phyloP scores from a whole-genome alignment of 1,139 yeast genomes.

The Hemisphaericaspora lyxosophila region DNA sequence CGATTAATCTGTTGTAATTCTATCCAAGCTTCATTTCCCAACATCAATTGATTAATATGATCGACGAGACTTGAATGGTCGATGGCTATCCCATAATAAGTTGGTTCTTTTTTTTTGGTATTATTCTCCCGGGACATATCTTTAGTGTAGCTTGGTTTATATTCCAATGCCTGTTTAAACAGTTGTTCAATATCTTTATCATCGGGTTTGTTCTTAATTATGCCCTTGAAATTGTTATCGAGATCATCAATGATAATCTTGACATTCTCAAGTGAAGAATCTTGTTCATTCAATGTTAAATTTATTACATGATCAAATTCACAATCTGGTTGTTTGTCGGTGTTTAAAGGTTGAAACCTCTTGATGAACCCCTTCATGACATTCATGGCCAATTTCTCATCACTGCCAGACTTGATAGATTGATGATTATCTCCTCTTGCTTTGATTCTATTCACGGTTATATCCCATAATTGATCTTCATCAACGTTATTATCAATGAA shows the following conservation, averaged over 20 bases:
- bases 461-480: slow-evolving; percentile 38
- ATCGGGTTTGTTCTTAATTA: slow-evolving; percentile 42
- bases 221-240: slow-evolving; percentile 42
- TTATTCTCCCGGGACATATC: slow-evolving; percentile 14
- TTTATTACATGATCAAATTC: slow-evolving; percentile 65
- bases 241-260: slow-evolving; percentile 42
- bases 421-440: slow-evolving; percentile 89
- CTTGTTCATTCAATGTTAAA: slow-evolving; percentile 44
- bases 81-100: slow-evolving; percentile 32
- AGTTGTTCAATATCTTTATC: slow-evolving; percentile 40
- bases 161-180: slow-evolving; percentile 48
- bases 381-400: slow-evolving; percentile 44
- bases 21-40: slow-evolving; percentile 28
- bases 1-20: slow-evolving; percentile 29
- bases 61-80: slow-evolving; percentile 11
- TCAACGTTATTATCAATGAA: slow-evolving; percentile 45
- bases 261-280: slow-evolving; percentile 56
- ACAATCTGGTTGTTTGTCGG: slow-evolving; percentile 56
- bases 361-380: slow-evolving; percentile 74
- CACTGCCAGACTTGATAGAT: slow-evolving; percentile 58
- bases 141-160: slow-evolving; percentile 53
- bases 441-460: slow-evolving; percentile 61
- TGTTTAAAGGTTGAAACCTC: slow-evolving; percentile 63
- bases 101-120: slow-evolving; percentile 17
- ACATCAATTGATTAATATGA: slow-evolving; percentile 11